These are phyloP conservation scores for Anisodus acutangulus DNA, from an alignment of 257 asterid species.

Conservation along the genomic window DNA sequence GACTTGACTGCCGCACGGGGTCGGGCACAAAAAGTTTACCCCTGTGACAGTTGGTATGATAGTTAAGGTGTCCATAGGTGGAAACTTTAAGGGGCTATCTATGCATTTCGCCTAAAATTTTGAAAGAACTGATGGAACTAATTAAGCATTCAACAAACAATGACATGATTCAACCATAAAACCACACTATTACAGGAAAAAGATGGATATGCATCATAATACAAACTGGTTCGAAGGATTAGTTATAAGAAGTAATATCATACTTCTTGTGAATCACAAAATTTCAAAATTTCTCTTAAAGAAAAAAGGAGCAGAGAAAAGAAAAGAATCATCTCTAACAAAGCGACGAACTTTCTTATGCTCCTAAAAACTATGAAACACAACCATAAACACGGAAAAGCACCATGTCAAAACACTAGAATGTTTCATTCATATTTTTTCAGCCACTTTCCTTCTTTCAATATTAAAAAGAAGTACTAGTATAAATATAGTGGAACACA, in stretches of 20 bases:
- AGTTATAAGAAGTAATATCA: not conserved
- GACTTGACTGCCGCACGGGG: no score
- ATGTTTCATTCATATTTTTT: not conserved
- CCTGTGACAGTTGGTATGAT: no score
- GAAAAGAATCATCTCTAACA: no score
- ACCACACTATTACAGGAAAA: not conserved
- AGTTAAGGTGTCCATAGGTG: no score
- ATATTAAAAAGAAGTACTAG: not conserved
- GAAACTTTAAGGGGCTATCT: no score
- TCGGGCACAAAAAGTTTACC: no score
- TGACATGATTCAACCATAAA: not conserved
- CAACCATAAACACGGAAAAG: not conserved
- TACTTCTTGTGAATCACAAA: not conserved
- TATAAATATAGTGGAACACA: not conserved
- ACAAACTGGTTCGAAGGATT: not conserved
- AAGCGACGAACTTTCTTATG: no score
- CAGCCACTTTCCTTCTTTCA: not conserved
- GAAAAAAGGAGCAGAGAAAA: no score
- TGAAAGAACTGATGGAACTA: not conserved
- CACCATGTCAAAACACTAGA: constrained; percentile 17
- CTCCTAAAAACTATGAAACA: no score
- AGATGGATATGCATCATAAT: not conserved
- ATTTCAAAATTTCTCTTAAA: not conserved
- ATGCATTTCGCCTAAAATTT: no score
- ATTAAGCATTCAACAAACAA: not conserved